These are phyloP conservation scores for Phytophthora crassamura DNA, from an alignment of 352 stramenopile species.

Conservation along the genomic window DNA sequence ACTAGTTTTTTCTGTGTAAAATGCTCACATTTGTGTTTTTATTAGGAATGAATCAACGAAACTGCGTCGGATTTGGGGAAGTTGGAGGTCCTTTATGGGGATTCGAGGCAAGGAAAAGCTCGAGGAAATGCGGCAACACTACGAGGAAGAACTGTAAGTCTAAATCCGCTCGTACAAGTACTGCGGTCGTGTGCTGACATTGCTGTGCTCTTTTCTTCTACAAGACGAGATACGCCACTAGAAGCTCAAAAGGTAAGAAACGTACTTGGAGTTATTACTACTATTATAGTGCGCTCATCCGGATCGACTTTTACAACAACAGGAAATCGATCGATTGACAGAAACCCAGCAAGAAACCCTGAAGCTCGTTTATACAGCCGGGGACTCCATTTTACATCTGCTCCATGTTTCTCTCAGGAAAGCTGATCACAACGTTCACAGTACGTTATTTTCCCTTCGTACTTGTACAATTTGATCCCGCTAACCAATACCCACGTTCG, in stretches of 20 bases:
- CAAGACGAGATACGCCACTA: slow-evolving; percentile 51
- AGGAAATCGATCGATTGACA: slow-evolving; percentile 72
- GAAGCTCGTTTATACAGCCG: slow-evolving; percentile 66
- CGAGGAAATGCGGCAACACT: slow-evolving; percentile 54
- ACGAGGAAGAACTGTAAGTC: slow-evolving; percentile 67
- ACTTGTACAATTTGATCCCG: background rate
- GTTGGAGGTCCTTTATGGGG: slow-evolving; percentile 63
- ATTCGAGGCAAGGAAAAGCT: slow-evolving; percentile 61
- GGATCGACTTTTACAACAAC: background rate
- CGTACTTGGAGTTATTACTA: too few species aligned
- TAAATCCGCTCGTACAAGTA: background rate
- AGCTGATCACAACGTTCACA: slow-evolving; percentile 60
- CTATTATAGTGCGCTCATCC: background rate
- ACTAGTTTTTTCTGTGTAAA: background rate
- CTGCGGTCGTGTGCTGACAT: background rate
- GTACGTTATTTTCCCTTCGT: slow-evolving; percentile 26
- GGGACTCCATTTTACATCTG: slow-evolving; percentile 65
- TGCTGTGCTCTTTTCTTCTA: background rate
- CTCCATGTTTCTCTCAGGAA: slow-evolving; percentile 66
- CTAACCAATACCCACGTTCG: slow-evolving; percentile 8
- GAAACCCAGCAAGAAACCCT: slow-evolving; percentile 60
- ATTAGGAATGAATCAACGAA: slow-evolving; percentile 58
- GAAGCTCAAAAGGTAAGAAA: slow-evolving; percentile 44
- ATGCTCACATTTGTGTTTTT: background rate
- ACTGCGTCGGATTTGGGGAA: slow-evolving; percentile 48